Percentiles rank a stretch among this genome's conserved stretches.
These are phyloP conservation scores for Cladosporium halotolerans DNA, from an alignment of 2,329 filamentous ascomycete genomes.

Conservation along the genomic window DNA sequence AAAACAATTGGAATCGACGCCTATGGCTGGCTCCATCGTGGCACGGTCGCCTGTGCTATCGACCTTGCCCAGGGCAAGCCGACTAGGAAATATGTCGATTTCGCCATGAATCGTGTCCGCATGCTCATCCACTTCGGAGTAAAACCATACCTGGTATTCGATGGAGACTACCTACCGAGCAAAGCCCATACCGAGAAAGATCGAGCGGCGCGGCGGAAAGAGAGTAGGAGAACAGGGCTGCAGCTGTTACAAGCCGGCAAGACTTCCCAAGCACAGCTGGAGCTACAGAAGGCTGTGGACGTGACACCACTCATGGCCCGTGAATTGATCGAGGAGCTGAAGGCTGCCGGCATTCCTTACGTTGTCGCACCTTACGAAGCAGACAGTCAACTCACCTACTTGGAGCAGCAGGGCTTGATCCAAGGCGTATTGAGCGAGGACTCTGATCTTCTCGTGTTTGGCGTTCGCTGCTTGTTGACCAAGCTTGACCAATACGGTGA, in stretches of 20 bases:
- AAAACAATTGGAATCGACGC: slow-evolving; percentile 92
- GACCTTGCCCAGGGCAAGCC: slow-evolving; percentile 85
- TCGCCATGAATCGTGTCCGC: slow-evolving; percentile 79
- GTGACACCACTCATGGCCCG: slow-evolving; percentile 95
- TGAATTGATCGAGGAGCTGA: slow-evolving; percentile 84
- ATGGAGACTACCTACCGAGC: slow-evolving; percentile 90
- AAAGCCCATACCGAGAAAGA: slow-evolving; percentile 82
- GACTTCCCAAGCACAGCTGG: slow-evolving; percentile 68
- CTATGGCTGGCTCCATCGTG: slow-evolving; percentile 97
- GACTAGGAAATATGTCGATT: slow-evolving; percentile 83
- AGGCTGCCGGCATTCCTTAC: slow-evolving; percentile 71
- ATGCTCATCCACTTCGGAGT: slow-evolving; percentile 94
- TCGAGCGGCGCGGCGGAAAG: slow-evolving; percentile 66
- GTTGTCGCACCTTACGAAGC: slow-evolving; percentile 96
- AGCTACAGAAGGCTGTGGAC: slow-evolving; percentile 92
- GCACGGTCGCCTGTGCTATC: slow-evolving; percentile 80
- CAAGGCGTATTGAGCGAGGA: slow-evolving; percentile 91
- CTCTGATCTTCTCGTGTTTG: slow-evolving; percentile 92
- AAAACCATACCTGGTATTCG: slow-evolving; percentile 92
- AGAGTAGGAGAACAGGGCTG: slow-evolving; percentile 67
- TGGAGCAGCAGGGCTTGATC: slow-evolving; percentile 79
- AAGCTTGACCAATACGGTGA: slow-evolving; percentile 93
- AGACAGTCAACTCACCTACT: slow-evolving; percentile 90
- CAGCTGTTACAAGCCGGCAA: slow-evolving; percentile 79
- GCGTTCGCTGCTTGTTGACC: slow-evolving; percentile 80